These are phyloP conservation scores for Pluteus cervinus DNA, from an alignment of 768 basidiomycete species.

Conservation along the genomic window DNA sequence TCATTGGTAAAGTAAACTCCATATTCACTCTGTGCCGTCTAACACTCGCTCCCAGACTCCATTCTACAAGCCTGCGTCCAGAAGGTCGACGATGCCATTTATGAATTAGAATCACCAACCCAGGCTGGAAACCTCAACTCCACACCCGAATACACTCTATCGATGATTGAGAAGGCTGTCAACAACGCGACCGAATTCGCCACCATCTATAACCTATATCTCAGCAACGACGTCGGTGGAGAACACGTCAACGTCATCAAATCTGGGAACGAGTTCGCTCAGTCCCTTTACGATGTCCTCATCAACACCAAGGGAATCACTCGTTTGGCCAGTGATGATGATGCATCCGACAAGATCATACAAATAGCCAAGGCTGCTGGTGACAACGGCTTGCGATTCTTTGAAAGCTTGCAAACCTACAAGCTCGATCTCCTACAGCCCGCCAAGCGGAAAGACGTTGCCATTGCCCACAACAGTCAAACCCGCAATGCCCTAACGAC, in stretches of 20 bases:
- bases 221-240: conserved; percentile 82
- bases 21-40: conserved; percentile 6
- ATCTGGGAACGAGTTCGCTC: conserved; percentile 93
- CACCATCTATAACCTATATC: conserved; percentile 85
- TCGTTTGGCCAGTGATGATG: conserved; percentile 84
- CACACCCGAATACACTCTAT: conserved; percentile 97
- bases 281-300: conserved; percentile 86
- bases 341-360: conserved; percentile 87
- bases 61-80: conserved; percentile 95
- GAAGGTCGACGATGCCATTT: conserved; percentile 95
- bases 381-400: conserved; percentile 84
- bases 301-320: conserved; percentile 95
- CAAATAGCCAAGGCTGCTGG: conserved; percentile 80
- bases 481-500: conserved; percentile 75
- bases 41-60: conserved; percentile 58
- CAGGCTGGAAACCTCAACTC: conserved; percentile 93
- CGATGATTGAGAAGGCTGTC: conserved; percentile 95
- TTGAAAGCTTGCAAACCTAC: conserved; percentile 95
- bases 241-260: conserved; percentile 98
- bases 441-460: conserved; percentile 74
- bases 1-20: conserved; percentile 62
- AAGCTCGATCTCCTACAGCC: conserved; percentile 79
- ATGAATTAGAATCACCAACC: conserved; percentile 94
- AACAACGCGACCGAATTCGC: conserved; percentile 97
- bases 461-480: conserved; percentile 86